phyloP scores from a whole-genome alignment of 140 eudicot species.

The Bidens hawaiensis region DNA sequence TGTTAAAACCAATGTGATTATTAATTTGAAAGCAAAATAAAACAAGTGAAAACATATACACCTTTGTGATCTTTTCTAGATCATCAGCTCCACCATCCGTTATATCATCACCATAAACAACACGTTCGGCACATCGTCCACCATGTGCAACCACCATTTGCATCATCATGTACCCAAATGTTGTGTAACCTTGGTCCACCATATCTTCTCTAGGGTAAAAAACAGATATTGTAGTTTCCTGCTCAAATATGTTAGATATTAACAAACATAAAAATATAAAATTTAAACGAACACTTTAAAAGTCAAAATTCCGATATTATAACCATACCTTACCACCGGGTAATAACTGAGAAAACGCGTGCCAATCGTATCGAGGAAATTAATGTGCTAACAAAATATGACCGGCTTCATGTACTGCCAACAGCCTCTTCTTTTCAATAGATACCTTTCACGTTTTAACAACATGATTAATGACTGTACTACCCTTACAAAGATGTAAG shows the following conservation, averaged over 20 bases:
- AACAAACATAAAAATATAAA: neutral
- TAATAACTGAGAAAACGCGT: too few relatives aligned
- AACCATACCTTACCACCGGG: constrained; percentile 82
- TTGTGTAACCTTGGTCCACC: too few relatives aligned
- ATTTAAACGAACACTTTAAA: neutral
- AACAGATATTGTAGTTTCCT: constrained; percentile 96
- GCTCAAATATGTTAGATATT: constrained; percentile 20
- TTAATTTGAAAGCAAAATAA: too few relatives aligned
- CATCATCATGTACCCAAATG: too few relatives aligned
- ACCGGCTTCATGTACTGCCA: constrained; percentile 98
- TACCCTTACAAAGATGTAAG: neutral
- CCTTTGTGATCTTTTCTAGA: too few relatives aligned
- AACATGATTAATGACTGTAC: constrained; percentile 15
- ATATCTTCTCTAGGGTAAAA: constrained; percentile 90
- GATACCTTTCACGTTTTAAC: constrained; percentile 47
- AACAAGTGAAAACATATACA: too few relatives aligned
- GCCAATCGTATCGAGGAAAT: constrained; percentile 95
- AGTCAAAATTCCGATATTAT: neutral
- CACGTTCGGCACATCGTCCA: too few relatives aligned
- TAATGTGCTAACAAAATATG: constrained; percentile 86
- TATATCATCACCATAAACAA: too few relatives aligned
- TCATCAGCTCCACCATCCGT: too few relatives aligned
- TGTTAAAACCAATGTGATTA: too few relatives aligned
- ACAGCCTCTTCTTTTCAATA: constrained; percentile 67
- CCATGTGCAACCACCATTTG: too few relatives aligned